These are phyloP conservation scores for Myxozyma neglecta DNA, from an alignment of 805 yeast species.

Conservation along the genomic window DNA sequence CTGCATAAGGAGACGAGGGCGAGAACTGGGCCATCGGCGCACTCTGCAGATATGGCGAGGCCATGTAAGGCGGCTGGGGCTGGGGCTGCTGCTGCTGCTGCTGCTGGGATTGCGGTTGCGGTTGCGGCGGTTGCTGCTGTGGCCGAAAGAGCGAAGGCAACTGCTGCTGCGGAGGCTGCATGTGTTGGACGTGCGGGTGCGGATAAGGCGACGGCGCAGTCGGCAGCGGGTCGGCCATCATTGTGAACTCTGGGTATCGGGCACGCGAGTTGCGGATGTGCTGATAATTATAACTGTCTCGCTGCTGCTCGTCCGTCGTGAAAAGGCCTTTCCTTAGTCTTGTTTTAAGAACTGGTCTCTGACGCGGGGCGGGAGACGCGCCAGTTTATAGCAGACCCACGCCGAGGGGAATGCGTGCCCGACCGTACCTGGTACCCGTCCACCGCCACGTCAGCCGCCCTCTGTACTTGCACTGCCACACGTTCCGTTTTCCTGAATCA, in stretches of 20 bases:
- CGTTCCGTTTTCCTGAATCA: not conserved
- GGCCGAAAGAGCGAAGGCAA: constrained; percentile 15
- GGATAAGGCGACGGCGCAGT: not conserved
- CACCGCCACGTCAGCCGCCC: not conserved
- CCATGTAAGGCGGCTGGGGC: not conserved
- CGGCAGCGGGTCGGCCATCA: constrained; percentile 28
- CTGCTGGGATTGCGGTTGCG: not conserved
- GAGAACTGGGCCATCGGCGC: not conserved
- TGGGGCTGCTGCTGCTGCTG: not conserved
- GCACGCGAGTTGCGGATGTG: no score
- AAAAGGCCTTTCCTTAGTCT: not conserved
- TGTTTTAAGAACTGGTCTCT: not conserved
- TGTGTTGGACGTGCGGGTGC: constrained; percentile 5
- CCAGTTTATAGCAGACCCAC: not conserved
- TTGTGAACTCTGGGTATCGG: constrained; percentile 1
- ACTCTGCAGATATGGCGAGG: no score
- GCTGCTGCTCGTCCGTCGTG: no score
- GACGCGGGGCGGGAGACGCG: not conserved
- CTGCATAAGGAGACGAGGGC: constrained; percentile 7
- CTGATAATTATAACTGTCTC: no score
- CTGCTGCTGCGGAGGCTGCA: constrained; percentile 5
- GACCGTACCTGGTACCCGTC: constrained; percentile 7
- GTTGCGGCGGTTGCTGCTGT: not conserved
- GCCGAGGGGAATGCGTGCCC: constrained; percentile 1
- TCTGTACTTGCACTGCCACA: constrained; percentile 11